Base-by-base conservation (phyloP, 768 basidiomycete species). In the Rhodotorula graminis region DNA sequence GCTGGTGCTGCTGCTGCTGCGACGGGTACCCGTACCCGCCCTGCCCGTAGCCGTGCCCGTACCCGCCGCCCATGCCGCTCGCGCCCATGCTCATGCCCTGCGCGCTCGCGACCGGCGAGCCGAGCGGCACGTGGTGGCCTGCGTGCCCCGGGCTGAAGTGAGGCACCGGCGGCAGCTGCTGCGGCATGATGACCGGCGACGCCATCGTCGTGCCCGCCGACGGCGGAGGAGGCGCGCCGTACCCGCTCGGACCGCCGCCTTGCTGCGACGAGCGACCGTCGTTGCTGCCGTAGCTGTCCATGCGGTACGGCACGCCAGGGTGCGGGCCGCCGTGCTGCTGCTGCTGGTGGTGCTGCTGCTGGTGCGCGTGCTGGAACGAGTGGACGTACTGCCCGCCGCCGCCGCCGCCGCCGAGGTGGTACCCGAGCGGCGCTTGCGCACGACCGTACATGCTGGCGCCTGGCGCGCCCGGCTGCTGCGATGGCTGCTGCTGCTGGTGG, bases 171-270 rank as follows among this genome's bases (percentile, higher is more conserved):
- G 71, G 71, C 33, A 53, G 58, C 21, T 68, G 57, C 52, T 60
- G 63, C 19, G 67, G 71, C 29, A 65, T n/a, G 52, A 72, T 72
- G 42, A 72, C 71, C 1, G 71, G 71, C n/a, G 67, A 68, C 18
- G 67, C 58, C 71, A 72, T 72, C 31, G 71, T 72, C 57, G 71
- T 40, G 2, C n/a, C 52, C 29, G 25, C 46, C 23, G 53, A n/a
- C 21, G 27, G 50, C 2, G 59, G 63, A 19, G 62, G 49, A 47
- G 37, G 37, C 37, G 37, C 5, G 9, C 57, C 44, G 19, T 50
- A 42, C 29, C 27, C 33, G 37, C 37, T 37, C 49, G 25, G 57
- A 18, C 23, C 46, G 27, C 49, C 6, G 4, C 53, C n/a, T 14
- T 31, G 47, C 62, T 31, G 62, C 11, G 49, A 11, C 37, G 37